A percentile compares a stretch with the other conserved stretches of the same genome.
Evolutionary conservation across 192 early-diverging fungal genomes (phyloP).

Genomic region (Dissophora globulifera): DNA sequence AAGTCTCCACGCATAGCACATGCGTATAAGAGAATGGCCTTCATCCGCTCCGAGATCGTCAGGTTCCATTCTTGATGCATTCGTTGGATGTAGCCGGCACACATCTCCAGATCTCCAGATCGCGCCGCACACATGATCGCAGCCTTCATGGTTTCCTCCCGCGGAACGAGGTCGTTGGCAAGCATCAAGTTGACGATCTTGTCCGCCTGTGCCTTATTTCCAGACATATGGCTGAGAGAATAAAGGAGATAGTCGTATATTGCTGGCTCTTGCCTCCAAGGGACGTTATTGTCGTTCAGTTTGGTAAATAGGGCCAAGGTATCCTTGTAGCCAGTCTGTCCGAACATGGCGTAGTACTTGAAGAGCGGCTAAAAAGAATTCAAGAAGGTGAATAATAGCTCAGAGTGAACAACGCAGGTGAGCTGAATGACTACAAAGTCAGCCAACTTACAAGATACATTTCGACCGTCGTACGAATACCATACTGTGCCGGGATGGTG

Average conservation of each 20-base stretch:
- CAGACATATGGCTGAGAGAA: slow-evolving; percentile 22
- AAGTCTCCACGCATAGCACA: slow-evolving; percentile 49
- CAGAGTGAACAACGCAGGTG: too few relatives aligned
- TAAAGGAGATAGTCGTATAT: slow-evolving; percentile 37
- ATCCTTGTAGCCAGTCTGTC: slow-evolving; percentile 15
- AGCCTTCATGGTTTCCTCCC: slow-evolving; percentile 40
- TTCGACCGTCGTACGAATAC: slow-evolving; percentile 13
- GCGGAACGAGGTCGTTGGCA: slow-evolving; percentile 23
- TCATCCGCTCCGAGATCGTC: slow-evolving; percentile 26
- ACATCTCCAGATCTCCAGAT: slow-evolving; percentile 29
- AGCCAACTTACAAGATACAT: slow-evolving; percentile 35
- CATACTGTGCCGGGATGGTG: slow-evolving; percentile 19
- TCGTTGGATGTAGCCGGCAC: slow-evolving; percentile 24
- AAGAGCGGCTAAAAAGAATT: slow-evolving; percentile 8
- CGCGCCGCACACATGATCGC: slow-evolving; percentile 43
- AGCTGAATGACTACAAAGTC: not conserved
- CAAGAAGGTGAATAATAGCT: not conserved
- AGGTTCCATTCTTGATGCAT: slow-evolving; percentile 43
- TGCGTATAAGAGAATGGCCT: slow-evolving; percentile 45
- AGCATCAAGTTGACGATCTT: slow-evolving; percentile 30
- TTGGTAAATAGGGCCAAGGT: slow-evolving; percentile 3
- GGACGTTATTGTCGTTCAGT: slow-evolving; percentile 13
- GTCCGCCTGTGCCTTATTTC: slow-evolving; percentile 14
- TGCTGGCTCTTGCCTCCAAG: slow-evolving; percentile 19
- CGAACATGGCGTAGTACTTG: slow-evolving; percentile 28